Conservation (phyloP, 2,329 filamentous ascomycete genomes). For the Chaetothyriales sp. region DNA sequence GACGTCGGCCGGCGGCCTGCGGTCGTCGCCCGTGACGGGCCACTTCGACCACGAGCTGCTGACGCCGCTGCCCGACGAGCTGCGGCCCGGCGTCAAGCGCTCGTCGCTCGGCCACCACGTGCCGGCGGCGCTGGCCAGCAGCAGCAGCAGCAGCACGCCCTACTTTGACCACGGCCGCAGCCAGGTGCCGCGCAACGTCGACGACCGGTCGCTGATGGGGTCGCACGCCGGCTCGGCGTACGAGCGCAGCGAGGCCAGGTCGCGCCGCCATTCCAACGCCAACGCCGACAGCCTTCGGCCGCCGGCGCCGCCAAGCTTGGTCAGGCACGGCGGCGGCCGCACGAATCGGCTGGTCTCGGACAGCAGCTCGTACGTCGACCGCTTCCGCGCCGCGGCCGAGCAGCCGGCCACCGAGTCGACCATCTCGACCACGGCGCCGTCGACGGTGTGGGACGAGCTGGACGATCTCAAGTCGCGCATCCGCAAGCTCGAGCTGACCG, state of each 20-base stretch:
- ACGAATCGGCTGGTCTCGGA: conserved; percentile 20
- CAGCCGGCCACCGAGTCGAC: conserved; percentile 58
- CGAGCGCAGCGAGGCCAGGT: not conserved
- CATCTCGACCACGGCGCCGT: conserved; percentile 73
- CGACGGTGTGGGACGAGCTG: conserved; percentile 93
- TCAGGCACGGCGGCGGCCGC: conserved; percentile 12
- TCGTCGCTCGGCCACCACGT: conserved; percentile 15
- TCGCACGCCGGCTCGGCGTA: not conserved
- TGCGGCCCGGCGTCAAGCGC: conserved; percentile 13
- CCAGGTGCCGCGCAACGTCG: not conserved
- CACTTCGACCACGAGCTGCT: conserved; percentile 11
- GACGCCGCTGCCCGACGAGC: conserved; percentile 8
- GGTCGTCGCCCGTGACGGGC: conserved; percentile 9
- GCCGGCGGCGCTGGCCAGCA: conserved; percentile 7
- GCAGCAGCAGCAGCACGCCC: not conserved
- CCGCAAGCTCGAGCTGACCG: conserved; percentile 74
- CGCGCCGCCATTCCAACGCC: conserved; percentile 13
- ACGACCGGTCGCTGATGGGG: not conserved
- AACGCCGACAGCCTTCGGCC: conserved; percentile 11
- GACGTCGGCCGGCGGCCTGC: conserved; percentile 7
- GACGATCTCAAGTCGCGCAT: conserved; percentile 93
- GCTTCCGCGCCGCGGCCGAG: conserved; percentile 26
- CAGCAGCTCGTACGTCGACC: conserved; percentile 20
- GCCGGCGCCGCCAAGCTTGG: too few species aligned
- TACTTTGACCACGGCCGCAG: not conserved